Conservation (phyloP, 371 early-diverging fungal species). For the Mortierella sp. region DNA sequence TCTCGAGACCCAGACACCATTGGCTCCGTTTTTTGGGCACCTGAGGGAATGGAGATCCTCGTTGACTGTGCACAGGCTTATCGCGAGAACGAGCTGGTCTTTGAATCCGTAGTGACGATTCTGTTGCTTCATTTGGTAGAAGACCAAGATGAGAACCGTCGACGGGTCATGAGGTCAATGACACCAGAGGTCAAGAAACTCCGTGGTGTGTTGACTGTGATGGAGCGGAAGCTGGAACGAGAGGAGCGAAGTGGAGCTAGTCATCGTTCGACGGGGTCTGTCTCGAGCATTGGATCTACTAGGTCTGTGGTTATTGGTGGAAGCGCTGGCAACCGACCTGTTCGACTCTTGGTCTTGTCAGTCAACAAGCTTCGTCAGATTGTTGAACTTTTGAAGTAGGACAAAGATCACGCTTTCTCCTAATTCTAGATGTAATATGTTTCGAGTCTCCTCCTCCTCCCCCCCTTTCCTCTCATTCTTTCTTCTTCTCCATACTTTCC, state of each 20-base stretch:
- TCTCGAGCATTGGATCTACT: no score
- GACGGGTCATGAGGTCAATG: conserved; percentile 25
- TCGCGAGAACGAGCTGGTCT: conserved; percentile 52
- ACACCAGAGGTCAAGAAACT: conserved; percentile 39
- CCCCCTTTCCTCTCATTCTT: no score
- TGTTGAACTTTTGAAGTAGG: conserved; percentile 24
- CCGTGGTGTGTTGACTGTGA: conserved; percentile 30
- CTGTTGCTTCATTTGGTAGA: conserved; percentile 40
- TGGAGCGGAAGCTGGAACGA: conserved; percentile 45
- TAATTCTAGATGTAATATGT: no score
- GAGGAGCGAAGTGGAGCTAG: conserved; percentile 20
- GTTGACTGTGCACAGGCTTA: conserved; percentile 49
- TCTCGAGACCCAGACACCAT: conserved; percentile 42
- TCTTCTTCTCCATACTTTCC: no score
- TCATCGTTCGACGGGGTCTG: no score
- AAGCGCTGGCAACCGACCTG: no score
- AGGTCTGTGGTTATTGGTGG: no score
- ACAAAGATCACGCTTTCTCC: background rate
- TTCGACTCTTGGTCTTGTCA: conserved; percentile 16
- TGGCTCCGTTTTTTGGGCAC: conserved; percentile 42
- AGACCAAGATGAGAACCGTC: conserved; percentile 13
- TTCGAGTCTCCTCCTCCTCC: no score
- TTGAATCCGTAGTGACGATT: conserved; percentile 40
- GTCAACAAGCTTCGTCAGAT: conserved; percentile 37
- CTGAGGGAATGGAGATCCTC: conserved; percentile 45